phyloP scores from a whole-genome alignment of 2,329 filamentous ascomycete genomes.

The Colletotrichum cereale region DNA sequence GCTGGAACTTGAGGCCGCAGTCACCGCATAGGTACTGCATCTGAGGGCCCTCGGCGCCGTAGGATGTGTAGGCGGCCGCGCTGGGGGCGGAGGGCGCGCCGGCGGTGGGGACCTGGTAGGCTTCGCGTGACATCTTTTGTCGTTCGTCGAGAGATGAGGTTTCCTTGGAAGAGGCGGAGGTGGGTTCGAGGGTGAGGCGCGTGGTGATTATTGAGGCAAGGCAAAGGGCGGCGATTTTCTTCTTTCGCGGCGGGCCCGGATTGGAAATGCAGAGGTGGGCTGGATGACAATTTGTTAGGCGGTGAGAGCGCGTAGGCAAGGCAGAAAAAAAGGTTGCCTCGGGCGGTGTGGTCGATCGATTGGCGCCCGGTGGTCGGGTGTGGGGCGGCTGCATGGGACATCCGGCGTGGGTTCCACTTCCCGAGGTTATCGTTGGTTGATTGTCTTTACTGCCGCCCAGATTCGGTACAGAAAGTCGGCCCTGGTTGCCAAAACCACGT shows the following conservation, averaged over 20 bases:
- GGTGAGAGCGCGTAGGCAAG: constrained; percentile 23
- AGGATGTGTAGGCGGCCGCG: constrained; percentile 58
- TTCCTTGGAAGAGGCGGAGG: neutral
- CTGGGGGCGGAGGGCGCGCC: constrained; percentile 55
- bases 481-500: neutral
- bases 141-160: neutral
- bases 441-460: neutral
- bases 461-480: neutral
- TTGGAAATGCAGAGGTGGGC: constrained; percentile 31
- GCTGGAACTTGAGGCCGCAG: constrained; percentile 81
- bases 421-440: constrained; percentile 32
- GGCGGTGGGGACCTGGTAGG: constrained; percentile 79
- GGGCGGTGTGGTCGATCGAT: constrained; percentile 18
- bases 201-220: constrained; percentile 10
- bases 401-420: constrained; percentile 35
- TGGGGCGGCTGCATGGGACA: neutral
- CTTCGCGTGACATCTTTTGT: constrained; percentile 75
- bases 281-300: constrained; percentile 39
- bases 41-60: constrained; percentile 63
- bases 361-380: neutral
- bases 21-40: constrained; percentile 85
- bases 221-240: constrained; percentile 12
- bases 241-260: constrained; percentile 6
- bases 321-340: constrained; percentile 31
- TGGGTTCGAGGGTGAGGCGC: neutral